Conservation (phyloP, 1,284 basidiomycete species). For the Tilletia horrida region DNA sequence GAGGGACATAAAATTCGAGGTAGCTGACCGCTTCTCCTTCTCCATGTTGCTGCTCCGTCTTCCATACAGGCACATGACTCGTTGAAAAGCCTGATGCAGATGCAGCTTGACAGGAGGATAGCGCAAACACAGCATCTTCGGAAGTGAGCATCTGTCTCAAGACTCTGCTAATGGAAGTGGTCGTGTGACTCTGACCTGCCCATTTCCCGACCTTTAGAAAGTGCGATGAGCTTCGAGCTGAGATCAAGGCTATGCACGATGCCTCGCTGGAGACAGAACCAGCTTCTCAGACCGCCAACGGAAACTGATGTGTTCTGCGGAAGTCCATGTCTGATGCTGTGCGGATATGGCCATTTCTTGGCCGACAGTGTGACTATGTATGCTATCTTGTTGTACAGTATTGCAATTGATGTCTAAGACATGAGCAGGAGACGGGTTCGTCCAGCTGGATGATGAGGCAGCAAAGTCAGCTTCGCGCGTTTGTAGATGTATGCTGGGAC, state of each 20-base stretch:
- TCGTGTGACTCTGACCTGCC: neutral
- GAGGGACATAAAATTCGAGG: neutral
- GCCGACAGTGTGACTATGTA: too few relatives aligned
- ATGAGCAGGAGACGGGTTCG: too few relatives aligned
- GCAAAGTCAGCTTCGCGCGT: too few relatives aligned
- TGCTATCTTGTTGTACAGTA: too few relatives aligned
- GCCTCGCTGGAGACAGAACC: neutral
- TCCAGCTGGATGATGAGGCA: too few relatives aligned
- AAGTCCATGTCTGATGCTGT: too few relatives aligned
- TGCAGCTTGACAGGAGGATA: constrained; percentile 40
- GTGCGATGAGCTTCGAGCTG: constrained; percentile 11
- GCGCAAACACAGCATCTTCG: constrained; percentile 38
- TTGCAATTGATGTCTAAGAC: too few relatives aligned
- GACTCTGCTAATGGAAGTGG: neutral
- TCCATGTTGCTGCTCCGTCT: neutral
- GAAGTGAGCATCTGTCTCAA: neutral
- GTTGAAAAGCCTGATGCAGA: constrained; percentile 37
- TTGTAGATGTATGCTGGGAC: too few relatives aligned
- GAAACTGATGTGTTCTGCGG: too few relatives aligned
- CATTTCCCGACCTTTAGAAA: neutral
- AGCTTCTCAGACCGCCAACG: too few relatives aligned
- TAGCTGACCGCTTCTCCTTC: neutral
- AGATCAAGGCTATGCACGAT: constrained; percentile 11
- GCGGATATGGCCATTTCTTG: too few relatives aligned
- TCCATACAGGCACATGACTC: constrained; percentile 36